Base-by-base conservation (phyloP, 2,329 filamentous ascomycete genomes). In the Nemania serpens region DNA sequence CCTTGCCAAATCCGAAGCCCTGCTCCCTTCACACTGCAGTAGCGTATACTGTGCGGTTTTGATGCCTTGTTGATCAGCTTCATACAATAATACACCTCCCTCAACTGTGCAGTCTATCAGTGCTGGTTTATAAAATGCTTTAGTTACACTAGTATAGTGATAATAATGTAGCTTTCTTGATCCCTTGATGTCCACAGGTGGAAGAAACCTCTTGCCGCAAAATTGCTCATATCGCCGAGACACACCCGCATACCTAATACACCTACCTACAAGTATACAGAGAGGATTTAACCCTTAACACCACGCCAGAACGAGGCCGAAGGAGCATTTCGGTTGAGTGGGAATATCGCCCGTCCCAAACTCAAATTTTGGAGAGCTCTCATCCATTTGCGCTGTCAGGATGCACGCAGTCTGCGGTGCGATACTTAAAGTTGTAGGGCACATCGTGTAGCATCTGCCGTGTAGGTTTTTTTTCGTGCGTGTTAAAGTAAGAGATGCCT, bases 371-470 rank as follows among this genome's bases (percentile, higher is more conserved):
- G 62, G 55, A 64, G 62, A 59, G 59, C 36, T 53, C 45, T 41
- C 47, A 59, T 64, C 59, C 59, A 64, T 59, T 56, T 58, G 42
- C 53, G 55, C 58, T 62, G 43, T 59, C 62, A 59, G 59, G 55
- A 50, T 41, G 29, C 13, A 46, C 34, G 18, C 33, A 39, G 22
- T 39, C 46, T 15, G 46, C n/a, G 20, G 34, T 22, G 45, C 46
- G 18, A 53, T 18, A 20, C 12, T 47, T 11, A 41, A 54, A 47
- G 37, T 49, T 5, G 34, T 46, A 48, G 36, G 20, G 47, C n/a
- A 17, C 12, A 43, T 6, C 17, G 7, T 25, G 42, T 20, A 45
- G 17, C 42, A 45, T 45, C 42, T 45, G 42, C 37, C 25, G 22
- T 29, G 25, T 29, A 29, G 3, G 7, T 7, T 29, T 29, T 29